A percentile compares a stretch with the other conserved stretches of the same genome.
phyloP scores from a whole-genome alignment of 768 basidiomycete species.

The Boletus subparvulus region DNA sequence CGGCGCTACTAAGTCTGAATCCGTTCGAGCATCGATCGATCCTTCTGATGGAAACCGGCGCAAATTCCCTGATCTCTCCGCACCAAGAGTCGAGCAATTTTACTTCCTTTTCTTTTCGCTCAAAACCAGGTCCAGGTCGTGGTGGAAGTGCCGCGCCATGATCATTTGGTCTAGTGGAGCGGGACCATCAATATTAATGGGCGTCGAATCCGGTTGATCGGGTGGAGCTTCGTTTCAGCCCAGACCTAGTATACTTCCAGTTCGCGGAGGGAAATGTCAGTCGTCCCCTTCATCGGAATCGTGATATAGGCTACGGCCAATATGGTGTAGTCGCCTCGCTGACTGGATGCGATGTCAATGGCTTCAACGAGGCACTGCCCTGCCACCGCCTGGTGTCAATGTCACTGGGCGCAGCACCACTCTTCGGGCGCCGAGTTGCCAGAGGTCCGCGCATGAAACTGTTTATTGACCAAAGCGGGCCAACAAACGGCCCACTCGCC shows the following conservation, averaged over 20 bases:
- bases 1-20: constrained; percentile 8
- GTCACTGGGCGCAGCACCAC: not conserved
- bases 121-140: not conserved
- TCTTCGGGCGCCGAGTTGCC: constrained; percentile 1
- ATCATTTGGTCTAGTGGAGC: not conserved
- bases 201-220: not conserved
- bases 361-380: constrained; percentile 9
- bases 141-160: not conserved
- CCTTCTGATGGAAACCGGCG: constrained; percentile 33
- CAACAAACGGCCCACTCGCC: constrained; percentile 2
- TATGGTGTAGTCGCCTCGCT: not conserved
- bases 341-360: constrained; percentile 6
- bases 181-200: not conserved
- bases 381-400: constrained; percentile 4
- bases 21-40: constrained; percentile 27
- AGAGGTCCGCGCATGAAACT: constrained; percentile 5
- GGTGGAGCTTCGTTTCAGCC: constrained; percentile 7
- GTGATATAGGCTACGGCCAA: not conserved
- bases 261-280: not conserved
- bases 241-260: not conserved
- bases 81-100: constrained; percentile 1
- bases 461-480: not conserved
- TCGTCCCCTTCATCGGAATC: constrained; percentile 6
- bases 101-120: not conserved
- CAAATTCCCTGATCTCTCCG: constrained; percentile 11